Base-by-base conservation (phyloP, 345 rosid genomes). In the Odontarrhena argentea region DNA sequence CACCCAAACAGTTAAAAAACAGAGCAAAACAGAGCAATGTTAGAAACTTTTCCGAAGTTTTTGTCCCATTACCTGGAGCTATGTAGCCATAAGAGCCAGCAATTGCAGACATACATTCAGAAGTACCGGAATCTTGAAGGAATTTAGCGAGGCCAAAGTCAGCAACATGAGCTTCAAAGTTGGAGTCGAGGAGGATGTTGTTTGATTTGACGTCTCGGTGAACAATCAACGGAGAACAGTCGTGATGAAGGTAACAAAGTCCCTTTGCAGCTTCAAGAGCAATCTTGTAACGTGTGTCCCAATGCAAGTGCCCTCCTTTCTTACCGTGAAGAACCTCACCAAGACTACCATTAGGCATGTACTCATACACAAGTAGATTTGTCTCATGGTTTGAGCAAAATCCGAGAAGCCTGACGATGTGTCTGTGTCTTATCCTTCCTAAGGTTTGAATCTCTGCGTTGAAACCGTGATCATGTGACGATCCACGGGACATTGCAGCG, bases 61-160 rank as follows among this genome's bases (percentile, higher is more conserved):
- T 46, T 34, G 15, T 10, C 22, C 47, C 34, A 43, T 30, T 82
- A 92, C 98, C 96, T 60, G 98, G 98, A 56, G 96, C 98, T 0
- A 92, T 92, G 70, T 92, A 92, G 52, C 98, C 98, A 49, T 92
- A 92, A 57, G 98, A 92, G 22, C 98, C 98, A 58, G 97, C 96
- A 44, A 91, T 91, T 15, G 96, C 97, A 58, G 97, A 91, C 97
- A 91, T 91, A 72, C 96, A 91, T 60, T 91, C 96, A 14, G 97
- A 91, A 68, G 96, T 83, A 74, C 97, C 97, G 0, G 96, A 88
- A 42, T 91, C 94, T 81, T 88, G 97, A 63, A 88, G 77, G 79
- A 91, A 91, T 69, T 88, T 91, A 22, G 97, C 96, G 3, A 91
- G 92, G 63, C 97, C 97, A 64, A 91, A 91, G 60, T 91, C 97